A percentile compares a stretch with the other conserved stretches of the same genome.
Conservation (phyloP, 176 grass and related monocot species). For the Hordeum marinum region DNA sequence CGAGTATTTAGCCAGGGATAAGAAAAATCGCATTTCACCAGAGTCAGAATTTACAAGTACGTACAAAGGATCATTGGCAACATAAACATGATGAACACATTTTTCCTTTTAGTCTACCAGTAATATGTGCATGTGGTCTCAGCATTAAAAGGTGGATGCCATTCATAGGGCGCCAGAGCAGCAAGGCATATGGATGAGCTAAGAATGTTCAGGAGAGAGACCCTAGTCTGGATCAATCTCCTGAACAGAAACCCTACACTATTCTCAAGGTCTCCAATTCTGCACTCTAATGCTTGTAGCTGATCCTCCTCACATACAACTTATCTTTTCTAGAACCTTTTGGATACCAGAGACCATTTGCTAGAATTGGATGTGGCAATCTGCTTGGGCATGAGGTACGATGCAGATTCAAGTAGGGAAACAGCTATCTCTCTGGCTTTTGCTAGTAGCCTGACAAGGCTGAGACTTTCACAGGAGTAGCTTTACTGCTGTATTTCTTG, state of each 20-base stretch:
- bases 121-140: not conserved
- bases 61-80: not conserved
- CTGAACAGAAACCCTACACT: constrained; percentile 23
- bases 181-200: constrained; percentile 19
- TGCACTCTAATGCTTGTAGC: constrained; percentile 29
- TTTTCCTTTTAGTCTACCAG: not conserved
- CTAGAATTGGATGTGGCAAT: not conserved
- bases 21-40: not conserved
- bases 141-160: constrained; percentile 13
- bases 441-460: not conserved
- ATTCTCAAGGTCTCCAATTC: constrained; percentile 31
- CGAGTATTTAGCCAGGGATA: not conserved
- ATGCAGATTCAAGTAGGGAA: constrained; percentile 18
- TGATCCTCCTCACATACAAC: constrained; percentile 25
- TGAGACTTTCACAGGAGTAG: constrained; percentile 6
- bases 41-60: not conserved
- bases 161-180: not conserved
- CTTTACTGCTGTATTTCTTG: constrained; percentile 22
- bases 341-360: constrained; percentile 49
- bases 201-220: constrained; percentile 47
- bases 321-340: constrained; percentile 29
- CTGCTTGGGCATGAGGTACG: constrained; percentile 13
- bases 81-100: not conserved
- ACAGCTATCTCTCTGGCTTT: constrained; percentile 27
- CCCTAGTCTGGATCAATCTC: constrained; percentile 40